These are phyloP conservation scores for Sherardia arvensis DNA, from an alignment of 257 asterid genomes.

Conservation along the genomic window DNA sequence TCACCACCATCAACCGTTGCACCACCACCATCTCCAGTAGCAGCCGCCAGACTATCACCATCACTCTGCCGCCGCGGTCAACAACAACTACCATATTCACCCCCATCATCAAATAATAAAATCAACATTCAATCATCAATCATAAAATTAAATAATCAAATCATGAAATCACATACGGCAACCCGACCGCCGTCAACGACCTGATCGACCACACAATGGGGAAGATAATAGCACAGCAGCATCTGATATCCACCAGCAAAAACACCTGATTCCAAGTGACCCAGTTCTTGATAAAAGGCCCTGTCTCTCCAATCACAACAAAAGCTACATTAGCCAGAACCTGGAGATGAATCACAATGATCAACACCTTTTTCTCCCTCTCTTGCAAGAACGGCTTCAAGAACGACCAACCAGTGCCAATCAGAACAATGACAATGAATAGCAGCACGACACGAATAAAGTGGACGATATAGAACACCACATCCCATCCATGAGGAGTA, in stretches of 20 bases:
- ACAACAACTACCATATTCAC: too few species aligned
- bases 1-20: too few species aligned
- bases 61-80: too few species aligned
- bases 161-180: too few species aligned
- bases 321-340: conserved; percentile 25
- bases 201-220: conserved; percentile 34
- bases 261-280: conserved; percentile 27
- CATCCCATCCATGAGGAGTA: conserved; percentile 38
- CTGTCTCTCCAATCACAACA: conserved; percentile 25
- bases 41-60: too few species aligned
- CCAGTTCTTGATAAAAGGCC: conserved; percentile 27
- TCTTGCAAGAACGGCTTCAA: conserved; percentile 31
- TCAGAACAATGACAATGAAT: conserved; percentile 27
- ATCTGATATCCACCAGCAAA: conserved; percentile 25
- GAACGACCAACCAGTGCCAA: conserved; percentile 40
- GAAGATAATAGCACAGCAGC: conserved; percentile 26
- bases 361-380: conserved; percentile 24
- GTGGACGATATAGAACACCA: conserved; percentile 24
- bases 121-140: too few species aligned
- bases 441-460: conserved; percentile 23
- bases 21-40: too few species aligned
- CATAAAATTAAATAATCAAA: too few species aligned
- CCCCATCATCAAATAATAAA: too few species aligned
- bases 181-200: too few species aligned
- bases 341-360: conserved; percentile 30